A percentile compares a stretch with the other conserved stretches of the same genome.
phyloP scores from a whole-genome alignment of 2,329 filamentous ascomycete genomes.

The Calonectria crousiana region DNA sequence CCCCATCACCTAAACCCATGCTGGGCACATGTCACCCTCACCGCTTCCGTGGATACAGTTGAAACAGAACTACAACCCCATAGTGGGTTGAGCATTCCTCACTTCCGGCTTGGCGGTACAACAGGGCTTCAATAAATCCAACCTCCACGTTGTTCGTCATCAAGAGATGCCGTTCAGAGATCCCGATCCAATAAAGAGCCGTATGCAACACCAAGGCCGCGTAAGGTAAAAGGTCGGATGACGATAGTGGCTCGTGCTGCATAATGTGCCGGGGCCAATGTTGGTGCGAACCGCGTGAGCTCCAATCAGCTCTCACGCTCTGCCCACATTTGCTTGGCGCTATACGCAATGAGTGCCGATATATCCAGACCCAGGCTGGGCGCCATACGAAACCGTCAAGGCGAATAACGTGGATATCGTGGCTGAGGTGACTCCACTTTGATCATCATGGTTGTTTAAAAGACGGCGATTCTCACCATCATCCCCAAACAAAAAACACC shows the following conservation, averaged over 20 bases:
- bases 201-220: not conserved
- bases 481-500: not conserved
- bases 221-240: constrained; percentile 2
- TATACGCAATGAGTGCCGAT: not conserved
- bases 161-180: not conserved
- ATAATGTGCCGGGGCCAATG: not conserved
- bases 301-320: not conserved
- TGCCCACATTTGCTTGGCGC: not conserved
- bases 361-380: not conserved
- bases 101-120: not conserved
- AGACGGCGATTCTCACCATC: not conserved
- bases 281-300: not conserved
- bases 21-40: not conserved
- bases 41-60: not conserved
- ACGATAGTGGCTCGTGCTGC: constrained; percentile 7
- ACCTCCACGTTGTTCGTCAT: not conserved
- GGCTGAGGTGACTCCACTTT: not conserved
- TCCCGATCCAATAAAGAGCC: not conserved
- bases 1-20: too few species aligned
- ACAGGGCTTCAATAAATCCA: not conserved
- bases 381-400: not conserved
- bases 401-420: not conserved
- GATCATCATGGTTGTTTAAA: not conserved
- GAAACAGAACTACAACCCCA: not conserved
- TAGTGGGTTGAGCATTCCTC: not conserved